phyloP scores from a whole-genome alignment of 306 rosid genomes.

The Prunus mume region DNA sequence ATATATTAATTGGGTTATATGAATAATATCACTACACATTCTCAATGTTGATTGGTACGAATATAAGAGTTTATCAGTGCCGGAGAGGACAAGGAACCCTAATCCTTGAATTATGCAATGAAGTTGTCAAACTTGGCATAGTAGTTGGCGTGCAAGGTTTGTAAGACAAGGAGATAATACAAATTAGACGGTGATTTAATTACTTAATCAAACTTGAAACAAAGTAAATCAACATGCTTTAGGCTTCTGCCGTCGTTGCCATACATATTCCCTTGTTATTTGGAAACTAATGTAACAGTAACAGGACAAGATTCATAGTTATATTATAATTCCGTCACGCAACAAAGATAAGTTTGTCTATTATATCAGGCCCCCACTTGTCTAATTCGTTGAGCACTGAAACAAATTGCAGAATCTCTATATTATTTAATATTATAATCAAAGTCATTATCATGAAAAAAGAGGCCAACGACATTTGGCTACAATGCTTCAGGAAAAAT shows the following conservation, averaged over 20 bases:
- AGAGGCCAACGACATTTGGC: not conserved
- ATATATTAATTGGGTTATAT: too few relatives aligned
- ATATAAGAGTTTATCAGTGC: not conserved
- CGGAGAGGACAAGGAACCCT: not conserved
- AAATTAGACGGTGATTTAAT: not conserved
- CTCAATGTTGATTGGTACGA: too few relatives aligned
- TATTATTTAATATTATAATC: not conserved
- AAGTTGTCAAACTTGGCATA: not conserved
- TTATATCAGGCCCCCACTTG: not conserved
- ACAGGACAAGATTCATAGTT: not conserved
- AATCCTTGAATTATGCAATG: not conserved
- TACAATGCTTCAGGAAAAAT: not conserved
- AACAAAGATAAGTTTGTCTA: not conserved
- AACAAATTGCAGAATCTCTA: not conserved
- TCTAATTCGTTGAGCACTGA: not conserved
- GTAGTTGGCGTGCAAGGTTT: not conserved
- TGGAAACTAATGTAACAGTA: not conserved
- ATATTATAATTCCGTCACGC: not conserved
- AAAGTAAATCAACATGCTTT: not conserved
- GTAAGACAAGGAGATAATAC: not conserved
- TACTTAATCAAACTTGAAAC: not conserved
- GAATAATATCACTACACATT: too few relatives aligned
- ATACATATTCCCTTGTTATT: not conserved
- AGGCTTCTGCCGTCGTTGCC: not conserved
- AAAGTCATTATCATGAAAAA: not conserved